Evolutionary conservation across 1,284 basidiomycete species (phyloP), one percentile per base, ranked within the genome.

Genomic region (Ustilago cynodontis): DNA sequence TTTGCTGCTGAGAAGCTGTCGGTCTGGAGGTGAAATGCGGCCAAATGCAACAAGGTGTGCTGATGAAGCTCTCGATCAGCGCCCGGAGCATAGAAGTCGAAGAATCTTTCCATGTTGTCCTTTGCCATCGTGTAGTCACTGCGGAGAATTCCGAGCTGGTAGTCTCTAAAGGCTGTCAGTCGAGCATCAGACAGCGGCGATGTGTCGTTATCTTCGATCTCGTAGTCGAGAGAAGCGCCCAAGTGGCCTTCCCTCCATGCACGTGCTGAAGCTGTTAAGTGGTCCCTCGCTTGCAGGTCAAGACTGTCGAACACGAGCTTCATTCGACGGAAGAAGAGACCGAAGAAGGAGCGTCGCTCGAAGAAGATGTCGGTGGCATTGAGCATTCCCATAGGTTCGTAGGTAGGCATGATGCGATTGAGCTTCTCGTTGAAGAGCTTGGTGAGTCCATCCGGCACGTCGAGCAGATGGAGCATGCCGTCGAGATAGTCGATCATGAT

Each of bases 51-150:
- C 24, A 77, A 49, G 4, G 75, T 77, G 53, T 77, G 71, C 47
- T 77, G 75, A 50, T 77, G 75, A 13, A 77, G 67, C 47, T 77
- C 75, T n/a, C 74, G 66, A 41, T 77, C 74, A n/a, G 74, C 63
- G 14, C 75, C 75, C 7, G 75, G 75, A 6, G 75, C 64, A 39
- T 70, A 73, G 58, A 73, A 77, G 57, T 77, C 75, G 35, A 77
- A 77, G 43, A 73, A 74, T 33, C 55, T 67, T 29, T 77, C 71
- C 75, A 77, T 77, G 45, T 68, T 77, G 57, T 74, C 71, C 49
- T 77, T 77, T 1, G 75, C 67, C 52, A 60, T 54, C 8, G 53
- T 37, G 29, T 74, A 77, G 52, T 77, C 75, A 24, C 75, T 71
- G 39, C 71, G 64, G 13, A 70, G 57, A 11, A 77, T 51, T 20